Percentiles rank a stretch among this genome's conserved stretches.
phyloP scores from a whole-genome alignment of 495 filamentous ascomycete genomes.

The Penicillium verhagenii region DNA sequence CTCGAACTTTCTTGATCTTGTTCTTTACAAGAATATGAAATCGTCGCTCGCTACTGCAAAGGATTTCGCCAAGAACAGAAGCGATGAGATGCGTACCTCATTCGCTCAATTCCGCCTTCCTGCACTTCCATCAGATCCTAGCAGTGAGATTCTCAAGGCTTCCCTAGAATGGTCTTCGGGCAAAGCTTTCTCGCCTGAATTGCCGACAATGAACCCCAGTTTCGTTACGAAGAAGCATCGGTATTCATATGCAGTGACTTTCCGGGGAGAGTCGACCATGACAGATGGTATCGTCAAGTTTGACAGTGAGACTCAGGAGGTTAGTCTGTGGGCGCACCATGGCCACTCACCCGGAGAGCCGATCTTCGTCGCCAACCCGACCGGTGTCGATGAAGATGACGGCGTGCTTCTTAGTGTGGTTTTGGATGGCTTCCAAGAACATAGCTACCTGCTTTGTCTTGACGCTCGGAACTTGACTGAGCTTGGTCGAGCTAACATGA shows the following conservation, averaged over 20 bases:
- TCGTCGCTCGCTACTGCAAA: conserved; percentile 36
- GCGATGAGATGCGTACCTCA: conserved; percentile 32
- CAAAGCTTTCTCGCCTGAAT: conserved; percentile 47
- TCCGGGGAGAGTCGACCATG: conserved; percentile 58
- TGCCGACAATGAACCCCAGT: conserved; percentile 66
- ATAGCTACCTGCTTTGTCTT: conserved; percentile 68
- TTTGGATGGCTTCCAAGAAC: conserved; percentile 59
- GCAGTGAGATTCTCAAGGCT: conserved; percentile 13
- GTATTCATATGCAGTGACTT: conserved; percentile 62
- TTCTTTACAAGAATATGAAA: conserved; percentile 59
- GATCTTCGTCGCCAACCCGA: conserved; percentile 61
- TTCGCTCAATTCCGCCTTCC: conserved; percentile 51
- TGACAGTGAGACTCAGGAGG: conserved; percentile 54
- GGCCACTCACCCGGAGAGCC: conserved; percentile 73
- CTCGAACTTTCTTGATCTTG: conserved; percentile 49
- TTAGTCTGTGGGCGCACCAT: conserved; percentile 52
- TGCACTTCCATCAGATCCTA: conserved; percentile 24
- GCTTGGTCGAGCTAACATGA: conserved; percentile 62
- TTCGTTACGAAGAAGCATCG: conserved; percentile 54
- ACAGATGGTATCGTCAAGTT: conserved; percentile 69
- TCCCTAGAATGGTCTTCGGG: conserved; percentile 34
- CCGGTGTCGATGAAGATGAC: conserved; percentile 53
- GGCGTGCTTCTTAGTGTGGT: conserved; percentile 72
- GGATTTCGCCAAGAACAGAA: conserved; percentile 22
- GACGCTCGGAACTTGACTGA: conserved; percentile 66